These are phyloP conservation scores for Fermentozyma sake DNA, from an alignment of 1,139 yeast species.

Conservation along the genomic window DNA sequence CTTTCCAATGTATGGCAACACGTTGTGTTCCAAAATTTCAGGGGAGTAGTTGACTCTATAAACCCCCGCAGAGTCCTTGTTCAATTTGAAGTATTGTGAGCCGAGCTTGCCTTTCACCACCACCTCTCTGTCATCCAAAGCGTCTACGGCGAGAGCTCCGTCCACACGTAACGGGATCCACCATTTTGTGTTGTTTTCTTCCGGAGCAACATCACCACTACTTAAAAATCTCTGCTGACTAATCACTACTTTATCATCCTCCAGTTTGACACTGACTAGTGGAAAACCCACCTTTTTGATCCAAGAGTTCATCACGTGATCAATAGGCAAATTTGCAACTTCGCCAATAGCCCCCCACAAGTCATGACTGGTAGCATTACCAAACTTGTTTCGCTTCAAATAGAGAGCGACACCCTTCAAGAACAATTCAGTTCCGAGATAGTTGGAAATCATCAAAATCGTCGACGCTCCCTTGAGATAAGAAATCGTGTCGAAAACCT, in stretches of 20 bases:
- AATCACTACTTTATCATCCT: constrained; percentile 42
- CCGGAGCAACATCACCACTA: constrained; percentile 73
- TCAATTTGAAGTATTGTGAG: constrained; percentile 49
- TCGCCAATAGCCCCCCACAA: constrained; percentile 74
- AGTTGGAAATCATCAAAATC: constrained; percentile 65
- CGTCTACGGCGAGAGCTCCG: constrained; percentile 26
- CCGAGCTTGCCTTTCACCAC: constrained; percentile 21
- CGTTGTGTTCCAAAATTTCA: constrained; percentile 37
- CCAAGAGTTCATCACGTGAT: constrained; percentile 74
- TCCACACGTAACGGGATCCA: constrained; percentile 63
- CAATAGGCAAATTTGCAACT: constrained; percentile 72
- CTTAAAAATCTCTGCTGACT: constrained; percentile 73
- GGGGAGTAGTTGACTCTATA: constrained; percentile 64
- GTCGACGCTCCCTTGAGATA: constrained; percentile 80
- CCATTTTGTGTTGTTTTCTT: constrained; percentile 51
- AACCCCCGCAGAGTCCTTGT: constrained; percentile 59
- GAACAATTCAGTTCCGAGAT: constrained; percentile 62
- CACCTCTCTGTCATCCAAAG: constrained; percentile 19
- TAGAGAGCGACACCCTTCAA: constrained; percentile 69
- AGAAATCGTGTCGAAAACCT: constrained; percentile 80
- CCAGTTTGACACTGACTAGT: constrained; percentile 58
- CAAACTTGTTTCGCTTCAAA: constrained; percentile 64
- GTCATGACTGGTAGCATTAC: constrained; percentile 75
- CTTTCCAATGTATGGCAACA: constrained; percentile 39
- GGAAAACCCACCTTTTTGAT: constrained; percentile 83